phyloP scores from a whole-genome alignment of 1,139 yeast species.

The Yamadazyma jaroonii region DNA sequence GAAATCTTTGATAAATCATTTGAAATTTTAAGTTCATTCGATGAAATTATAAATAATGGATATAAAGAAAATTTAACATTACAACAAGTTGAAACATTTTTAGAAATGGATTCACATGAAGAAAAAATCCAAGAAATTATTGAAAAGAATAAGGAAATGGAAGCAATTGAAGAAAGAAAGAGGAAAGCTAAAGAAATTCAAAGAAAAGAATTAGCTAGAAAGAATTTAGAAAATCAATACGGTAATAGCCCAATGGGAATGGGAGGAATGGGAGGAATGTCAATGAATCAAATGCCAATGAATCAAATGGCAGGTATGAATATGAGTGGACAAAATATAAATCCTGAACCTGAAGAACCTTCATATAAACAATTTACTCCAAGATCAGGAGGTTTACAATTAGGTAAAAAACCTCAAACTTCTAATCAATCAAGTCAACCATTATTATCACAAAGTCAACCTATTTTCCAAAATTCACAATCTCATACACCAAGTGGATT shows the following conservation, averaged over 20 bases:
- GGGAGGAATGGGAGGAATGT: not conserved
- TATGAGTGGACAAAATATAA: conserved; percentile 7
- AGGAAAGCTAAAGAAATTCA: conserved; percentile 95
- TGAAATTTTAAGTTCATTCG: conserved; percentile 88
- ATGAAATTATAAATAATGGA: conserved; percentile 88
- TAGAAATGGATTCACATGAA: conserved; percentile 98
- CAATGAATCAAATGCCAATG: not conserved
- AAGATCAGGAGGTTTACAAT: conserved; percentile 70
- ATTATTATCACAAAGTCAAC: conserved; percentile 27
- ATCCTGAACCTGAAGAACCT: conserved; percentile 9
- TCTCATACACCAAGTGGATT: conserved; percentile 2
- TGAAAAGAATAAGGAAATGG: conserved; percentile 94
- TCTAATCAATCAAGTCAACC: conserved; percentile 41
- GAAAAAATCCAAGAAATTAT: conserved; percentile 98
- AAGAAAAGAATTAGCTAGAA: conserved; percentile 75
- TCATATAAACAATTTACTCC: conserved; percentile 14
- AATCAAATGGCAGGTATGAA: not conserved
- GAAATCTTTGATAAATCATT: conserved; percentile 85
- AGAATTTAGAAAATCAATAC: conserved; percentile 37
- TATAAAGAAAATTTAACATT: conserved; percentile 84
- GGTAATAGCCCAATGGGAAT: conserved; percentile 3
- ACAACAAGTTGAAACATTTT: conserved; percentile 81
- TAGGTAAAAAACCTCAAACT: conserved; percentile 58
- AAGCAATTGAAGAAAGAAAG: conserved; percentile 96
- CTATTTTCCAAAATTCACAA: conserved; percentile 12